phyloP scores from a whole-genome alignment of 192 early-diverging fungal genomes.

The Rhizophlyctis rosea region DNA sequence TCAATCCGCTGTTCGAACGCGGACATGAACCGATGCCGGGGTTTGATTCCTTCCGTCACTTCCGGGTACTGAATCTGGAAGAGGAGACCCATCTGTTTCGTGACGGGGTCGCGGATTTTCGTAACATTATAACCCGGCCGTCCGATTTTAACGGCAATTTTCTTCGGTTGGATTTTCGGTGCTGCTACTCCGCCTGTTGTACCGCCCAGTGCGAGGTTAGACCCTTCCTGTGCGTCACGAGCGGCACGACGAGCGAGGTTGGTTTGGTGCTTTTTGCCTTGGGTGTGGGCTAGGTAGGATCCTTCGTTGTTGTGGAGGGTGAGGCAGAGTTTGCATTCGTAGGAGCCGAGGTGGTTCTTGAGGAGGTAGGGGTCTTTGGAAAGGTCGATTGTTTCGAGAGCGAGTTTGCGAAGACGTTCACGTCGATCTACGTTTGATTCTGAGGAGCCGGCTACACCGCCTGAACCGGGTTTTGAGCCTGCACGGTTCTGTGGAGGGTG shows the following conservation, averaged over 20 bases:
- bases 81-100: constrained; percentile 82
- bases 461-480: constrained; percentile 86
- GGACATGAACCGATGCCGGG: constrained; percentile 93
- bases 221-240: constrained; percentile 63
- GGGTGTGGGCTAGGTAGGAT: constrained; percentile 93
- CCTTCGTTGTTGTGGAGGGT: constrained; percentile 86
- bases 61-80: constrained; percentile 96
- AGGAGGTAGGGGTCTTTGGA: constrained; percentile 97
- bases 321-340: constrained; percentile 59
- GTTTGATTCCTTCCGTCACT: constrained; percentile 79
- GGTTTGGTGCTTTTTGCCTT: constrained; percentile 97
- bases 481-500: constrained; percentile 86
- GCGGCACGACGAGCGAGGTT: constrained; percentile 88
- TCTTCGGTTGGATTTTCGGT: constrained; percentile 48
- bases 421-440: constrained; percentile 90
- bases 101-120: constrained; percentile 84
- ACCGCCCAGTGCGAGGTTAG: constrained; percentile 17
- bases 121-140: constrained; percentile 90
- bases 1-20: constrained; percentile 94
- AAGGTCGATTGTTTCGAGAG: constrained; percentile 93
- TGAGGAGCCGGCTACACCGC: constrained; percentile 76
- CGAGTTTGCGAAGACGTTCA: constrained; percentile 91
- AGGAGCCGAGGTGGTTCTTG: constrained; percentile 66
- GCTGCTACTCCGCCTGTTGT: constrained; percentile 14
- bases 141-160: constrained; percentile 89